phyloP scores from a whole-genome alignment of 495 filamentous ascomycete species.

The Daldinia loculata region DNA sequence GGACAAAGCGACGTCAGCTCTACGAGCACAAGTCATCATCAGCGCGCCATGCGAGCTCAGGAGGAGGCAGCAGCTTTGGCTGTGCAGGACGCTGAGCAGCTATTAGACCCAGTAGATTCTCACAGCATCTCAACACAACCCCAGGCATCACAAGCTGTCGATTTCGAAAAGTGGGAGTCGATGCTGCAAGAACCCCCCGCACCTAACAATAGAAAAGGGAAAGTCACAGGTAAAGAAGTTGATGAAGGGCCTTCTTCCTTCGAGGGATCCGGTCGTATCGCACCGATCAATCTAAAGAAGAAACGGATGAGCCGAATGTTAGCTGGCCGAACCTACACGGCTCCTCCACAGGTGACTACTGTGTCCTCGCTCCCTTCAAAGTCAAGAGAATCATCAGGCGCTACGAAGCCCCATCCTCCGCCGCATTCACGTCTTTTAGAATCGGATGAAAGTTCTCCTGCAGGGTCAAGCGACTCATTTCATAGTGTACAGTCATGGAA shows the following conservation, averaged over 20 bases:
- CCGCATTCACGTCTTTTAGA: slow-evolving; percentile 24
- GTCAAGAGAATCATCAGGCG: slow-evolving; percentile 5
- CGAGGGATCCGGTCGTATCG: slow-evolving; percentile 39
- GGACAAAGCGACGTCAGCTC: slow-evolving; percentile 2
- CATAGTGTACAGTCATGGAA: slow-evolving; percentile 68
- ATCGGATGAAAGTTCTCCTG: slow-evolving; percentile 41
- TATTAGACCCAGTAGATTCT: background rate
- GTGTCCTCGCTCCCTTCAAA: slow-evolving; percentile 47
- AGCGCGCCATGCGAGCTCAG: background rate
- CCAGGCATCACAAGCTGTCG: background rate
- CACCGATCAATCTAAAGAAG: slow-evolving; percentile 33
- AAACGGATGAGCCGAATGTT: slow-evolving; percentile 43
- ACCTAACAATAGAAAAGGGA: slow-evolving; percentile 6
- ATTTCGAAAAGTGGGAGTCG: slow-evolving; percentile 11
- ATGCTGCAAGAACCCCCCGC: background rate
- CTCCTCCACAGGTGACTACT: slow-evolving; percentile 48
- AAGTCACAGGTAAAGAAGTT: background rate
- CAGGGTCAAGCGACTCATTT: slow-evolving; percentile 53
- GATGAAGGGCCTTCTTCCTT: slow-evolving; percentile 33
- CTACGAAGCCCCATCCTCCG: slow-evolving; percentile 10
- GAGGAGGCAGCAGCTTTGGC: background rate
- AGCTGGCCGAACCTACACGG: slow-evolving; percentile 48
- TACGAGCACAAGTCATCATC: background rate
- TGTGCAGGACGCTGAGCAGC: background rate
- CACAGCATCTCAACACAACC: background rate